Conservation (phyloP, 2,329 filamentous ascomycete species). For the Apiospora koreana region DNA sequence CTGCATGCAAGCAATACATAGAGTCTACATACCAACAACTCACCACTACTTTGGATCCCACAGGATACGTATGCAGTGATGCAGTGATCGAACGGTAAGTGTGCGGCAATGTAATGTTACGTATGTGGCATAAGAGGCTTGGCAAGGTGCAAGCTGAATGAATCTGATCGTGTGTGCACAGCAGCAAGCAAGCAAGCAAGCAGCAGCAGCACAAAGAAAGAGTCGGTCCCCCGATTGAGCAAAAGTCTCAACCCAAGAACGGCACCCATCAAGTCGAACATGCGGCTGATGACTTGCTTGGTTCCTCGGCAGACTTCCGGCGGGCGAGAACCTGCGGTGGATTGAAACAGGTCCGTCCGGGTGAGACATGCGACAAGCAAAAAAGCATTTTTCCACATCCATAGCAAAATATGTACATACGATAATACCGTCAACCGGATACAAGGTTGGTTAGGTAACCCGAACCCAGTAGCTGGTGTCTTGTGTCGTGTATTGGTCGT, state of each 20-base stretch:
- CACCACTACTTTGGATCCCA: not conserved
- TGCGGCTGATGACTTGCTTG: constrained; percentile 8
- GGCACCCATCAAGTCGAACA: not conserved
- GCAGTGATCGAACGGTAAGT: not conserved
- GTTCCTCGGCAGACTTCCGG: not conserved
- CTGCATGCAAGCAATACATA: not conserved
- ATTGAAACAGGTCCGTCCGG: not conserved
- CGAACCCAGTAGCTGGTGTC: not conserved
- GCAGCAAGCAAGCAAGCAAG: not conserved
- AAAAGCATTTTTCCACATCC: not conserved
- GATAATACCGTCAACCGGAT: not conserved
- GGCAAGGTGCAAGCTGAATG: not conserved
- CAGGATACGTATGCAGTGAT: not conserved
- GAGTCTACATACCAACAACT: not conserved
- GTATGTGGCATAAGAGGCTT: not conserved
- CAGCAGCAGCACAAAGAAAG: not conserved
- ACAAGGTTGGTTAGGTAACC: not conserved
- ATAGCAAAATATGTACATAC: not conserved
- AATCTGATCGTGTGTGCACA: not conserved
- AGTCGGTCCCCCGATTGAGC: not conserved
- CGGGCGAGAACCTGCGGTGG: not conserved
- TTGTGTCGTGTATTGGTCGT: not conserved
- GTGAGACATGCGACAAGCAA: constrained; percentile 2
- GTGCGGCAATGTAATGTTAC: not conserved
- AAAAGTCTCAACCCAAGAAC: not conserved